Percentiles rank a stretch among this genome's conserved stretches.
phyloP scores from a whole-genome alignment of 225 moss, liverwort and hornwort genomes.

The Pleurozium schreberi region DNA sequence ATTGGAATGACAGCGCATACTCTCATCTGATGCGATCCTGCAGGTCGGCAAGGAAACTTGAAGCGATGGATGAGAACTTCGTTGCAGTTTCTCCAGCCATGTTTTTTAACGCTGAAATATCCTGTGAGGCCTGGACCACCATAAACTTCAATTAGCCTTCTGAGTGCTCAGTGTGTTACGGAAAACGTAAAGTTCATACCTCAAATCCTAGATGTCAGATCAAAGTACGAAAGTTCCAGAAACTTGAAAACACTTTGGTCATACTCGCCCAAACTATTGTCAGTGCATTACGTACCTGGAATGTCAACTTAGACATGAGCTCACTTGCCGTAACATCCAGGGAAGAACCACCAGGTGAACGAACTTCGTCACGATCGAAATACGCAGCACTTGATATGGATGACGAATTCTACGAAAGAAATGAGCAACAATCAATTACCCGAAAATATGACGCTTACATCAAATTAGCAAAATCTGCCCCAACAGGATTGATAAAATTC shows the following conservation, averaged over 20 bases:
- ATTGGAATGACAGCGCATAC: neutral
- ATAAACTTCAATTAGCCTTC: constrained; percentile 32
- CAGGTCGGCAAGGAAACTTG: constrained; percentile 83
- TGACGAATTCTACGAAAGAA: constrained; percentile 55
- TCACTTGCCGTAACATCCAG: constrained; percentile 79
- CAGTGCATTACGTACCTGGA: constrained; percentile 45
- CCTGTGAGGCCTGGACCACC: constrained; percentile 86
- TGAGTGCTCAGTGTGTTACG: neutral
- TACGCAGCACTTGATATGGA: constrained; percentile 94
- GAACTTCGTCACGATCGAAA: constrained; percentile 78
- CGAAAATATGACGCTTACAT: neutral
- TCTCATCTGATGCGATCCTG: constrained; percentile 91
- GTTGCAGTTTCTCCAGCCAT: constrained; percentile 96
- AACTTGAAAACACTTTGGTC: neutral
- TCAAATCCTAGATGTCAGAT: neutral
- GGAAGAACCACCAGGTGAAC: constrained; percentile 46
- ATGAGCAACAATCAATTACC: neutral
- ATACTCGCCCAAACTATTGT: neutral
- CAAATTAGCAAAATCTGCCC: neutral
- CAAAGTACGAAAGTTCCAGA: neutral
- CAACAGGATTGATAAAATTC: neutral
- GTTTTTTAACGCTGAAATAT: constrained; percentile 79
- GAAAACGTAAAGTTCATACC: neutral
- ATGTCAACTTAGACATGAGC: constrained; percentile 80
- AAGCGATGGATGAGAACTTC: constrained; percentile 90